Base-by-base conservation (phyloP, 2,329 filamentous ascomycete genomes). In the Epicoccum nigrum region DNA sequence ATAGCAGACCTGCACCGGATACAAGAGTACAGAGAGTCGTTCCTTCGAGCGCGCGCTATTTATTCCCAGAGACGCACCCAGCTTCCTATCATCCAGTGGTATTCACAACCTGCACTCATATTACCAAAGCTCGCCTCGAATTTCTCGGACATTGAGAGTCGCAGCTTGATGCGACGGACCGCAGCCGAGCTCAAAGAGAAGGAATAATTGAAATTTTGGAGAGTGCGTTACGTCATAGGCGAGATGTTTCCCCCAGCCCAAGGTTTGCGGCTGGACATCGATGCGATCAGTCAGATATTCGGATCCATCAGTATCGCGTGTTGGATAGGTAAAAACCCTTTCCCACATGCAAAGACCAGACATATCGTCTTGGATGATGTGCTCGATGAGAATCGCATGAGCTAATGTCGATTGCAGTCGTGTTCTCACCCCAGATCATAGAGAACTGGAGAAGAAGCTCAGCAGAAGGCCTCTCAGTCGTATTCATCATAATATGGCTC, bases 261-360 rank as follows among this genome's bases (percentile, higher is more conserved):
- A 64, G 76, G 76, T 55, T 71, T 83, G 56, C 87, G 89, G 73
- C 80, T 97, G 62, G 89, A 96, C 72, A 86, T 96, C 54, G 90
- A 94, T 70, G 92, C 92, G 54, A 86, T 97, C 65, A 95, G 90
- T 63, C 93, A 93, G 46, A 97, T 97, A 64, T 92, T 88, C 76
- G 93, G 92, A 28, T 96, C 92, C 7, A 92, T 99, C 62, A 96
- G 91, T 37, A 97, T 99, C 70, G 92, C 92, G 42, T 97, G 92
- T 72, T 97, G 94, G 94, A 89, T 97, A 50, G 70, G 69, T 71
- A 62, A 33, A 58, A 38, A n/a, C 7, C 47, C 9, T 2, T 17
- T 13, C 20, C n/a, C n/a, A n/a, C n/a, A n/a, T n/a, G n/a, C n/a
- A n/a, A n/a, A n/a, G n/a, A n/a, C n/a, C 23, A 25, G 23, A 25